Percentiles rank a stretch among this genome's conserved stretches.
These are phyloP conservation scores for Chaetothyriales sp. DNA, from an alignment of 2,329 filamentous ascomycete genomes.

Conservation along the genomic window DNA sequence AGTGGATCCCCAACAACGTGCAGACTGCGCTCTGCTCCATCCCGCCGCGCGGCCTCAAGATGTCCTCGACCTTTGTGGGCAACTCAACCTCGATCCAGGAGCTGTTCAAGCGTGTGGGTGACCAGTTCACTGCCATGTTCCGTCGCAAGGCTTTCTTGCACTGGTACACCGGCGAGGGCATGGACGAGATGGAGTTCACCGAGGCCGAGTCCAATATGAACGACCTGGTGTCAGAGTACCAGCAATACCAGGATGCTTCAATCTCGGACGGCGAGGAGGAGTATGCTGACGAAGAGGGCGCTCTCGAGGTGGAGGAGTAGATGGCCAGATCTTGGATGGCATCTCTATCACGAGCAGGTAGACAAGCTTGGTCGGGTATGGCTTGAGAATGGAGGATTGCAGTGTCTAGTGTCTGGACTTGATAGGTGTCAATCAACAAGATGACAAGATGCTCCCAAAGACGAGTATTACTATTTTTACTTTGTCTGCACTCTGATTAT, in stretches of 20 bases:
- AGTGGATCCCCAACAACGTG: constrained; percentile 99
- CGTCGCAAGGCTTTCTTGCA: constrained; percentile 99
- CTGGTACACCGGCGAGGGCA: constrained; percentile 99
- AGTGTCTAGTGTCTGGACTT: neutral
- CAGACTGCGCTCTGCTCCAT: constrained; percentile 99
- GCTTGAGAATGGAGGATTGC: no score
- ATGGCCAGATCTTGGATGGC: neutral
- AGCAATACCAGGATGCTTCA: constrained; percentile 99
- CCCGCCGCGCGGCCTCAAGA: constrained; percentile 91
- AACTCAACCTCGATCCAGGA: constrained; percentile 99
- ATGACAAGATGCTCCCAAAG: neutral
- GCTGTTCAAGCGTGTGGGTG: constrained; percentile 99
- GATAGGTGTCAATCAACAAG: neutral
- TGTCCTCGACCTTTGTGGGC: constrained; percentile 97
- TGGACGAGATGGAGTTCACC: constrained; percentile 99
- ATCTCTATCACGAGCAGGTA: neutral
- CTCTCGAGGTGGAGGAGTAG: neutral
- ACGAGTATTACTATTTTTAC: neutral
- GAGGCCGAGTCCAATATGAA: constrained; percentile 99
- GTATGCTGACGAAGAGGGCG: constrained; percentile 31
- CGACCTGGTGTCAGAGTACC: constrained; percentile 97
- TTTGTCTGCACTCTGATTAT: neutral
- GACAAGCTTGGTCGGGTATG: neutral
- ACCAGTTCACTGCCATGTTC: constrained; percentile 99
- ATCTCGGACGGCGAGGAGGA: constrained; percentile 96